Conservation (phyloP, 306 rosid species). For the Quercus robur region DNA sequence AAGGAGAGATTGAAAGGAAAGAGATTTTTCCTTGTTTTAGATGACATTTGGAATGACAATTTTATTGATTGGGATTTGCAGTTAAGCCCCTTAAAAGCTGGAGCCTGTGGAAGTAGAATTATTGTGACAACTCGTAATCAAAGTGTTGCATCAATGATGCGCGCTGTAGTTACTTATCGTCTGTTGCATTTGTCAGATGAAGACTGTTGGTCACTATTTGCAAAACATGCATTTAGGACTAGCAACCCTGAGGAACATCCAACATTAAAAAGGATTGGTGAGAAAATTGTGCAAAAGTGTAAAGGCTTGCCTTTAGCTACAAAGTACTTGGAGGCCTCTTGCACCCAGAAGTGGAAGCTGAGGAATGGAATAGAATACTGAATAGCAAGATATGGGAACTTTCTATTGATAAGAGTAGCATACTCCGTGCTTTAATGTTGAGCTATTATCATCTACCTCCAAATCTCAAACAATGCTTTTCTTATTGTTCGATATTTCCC, state of each 20-base stretch:
- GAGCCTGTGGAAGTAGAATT: not conserved
- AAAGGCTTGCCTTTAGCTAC: slow-evolving; percentile 16
- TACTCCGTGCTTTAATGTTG: slow-evolving; percentile 10
- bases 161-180: not conserved
- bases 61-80: not conserved
- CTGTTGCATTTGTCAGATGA: not conserved
- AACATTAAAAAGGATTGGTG: not conserved
- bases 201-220: slow-evolving; percentile 18
- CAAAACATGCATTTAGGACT: not conserved
- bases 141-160: not conserved
- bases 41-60: too few species aligned
- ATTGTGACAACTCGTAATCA: slow-evolving; percentile 20
- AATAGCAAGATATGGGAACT: slow-evolving; percentile 7
- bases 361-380: slow-evolving; percentile 6
- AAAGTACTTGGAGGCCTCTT: slow-evolving; percentile 17
- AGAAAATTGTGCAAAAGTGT: slow-evolving; percentile 13
- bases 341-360: not conserved
- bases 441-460: slow-evolving; percentile 16
- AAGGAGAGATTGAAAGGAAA: not conserved
- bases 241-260: not conserved
- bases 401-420: not conserved
- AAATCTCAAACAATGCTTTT: slow-evolving; percentile 20
- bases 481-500: slow-evolving; percentile 31
- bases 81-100: not conserved
- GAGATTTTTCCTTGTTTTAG: not conserved